These are phyloP conservation scores for Megacollybia marginata DNA, from an alignment of 768 basidiomycete genomes.

Conservation along the genomic window DNA sequence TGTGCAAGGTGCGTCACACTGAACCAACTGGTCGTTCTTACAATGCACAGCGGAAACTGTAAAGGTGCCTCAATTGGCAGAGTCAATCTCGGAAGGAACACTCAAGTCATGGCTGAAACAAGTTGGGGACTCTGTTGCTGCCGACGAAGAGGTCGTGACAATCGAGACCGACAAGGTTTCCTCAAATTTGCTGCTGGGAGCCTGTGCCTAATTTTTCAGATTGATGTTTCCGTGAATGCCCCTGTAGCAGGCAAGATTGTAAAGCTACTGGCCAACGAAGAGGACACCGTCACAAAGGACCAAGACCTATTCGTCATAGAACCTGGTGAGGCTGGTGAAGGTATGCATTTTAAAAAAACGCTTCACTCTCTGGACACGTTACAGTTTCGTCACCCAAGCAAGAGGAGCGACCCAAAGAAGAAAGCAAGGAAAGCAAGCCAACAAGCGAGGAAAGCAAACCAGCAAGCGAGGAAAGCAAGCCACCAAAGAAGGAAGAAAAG, in stretches of 20 bases:
- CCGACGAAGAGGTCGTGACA: slow-evolving; percentile 93
- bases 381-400: slow-evolving; percentile 6
- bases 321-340: slow-evolving; percentile 57
- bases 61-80: slow-evolving; percentile 96
- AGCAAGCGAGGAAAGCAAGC: not conserved
- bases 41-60: slow-evolving; percentile 66
- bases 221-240: slow-evolving; percentile 96
- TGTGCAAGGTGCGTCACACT: slow-evolving; percentile 50
- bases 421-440: slow-evolving; percentile 5
- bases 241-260: slow-evolving; percentile 82
- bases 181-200: slow-evolving; percentile 1
- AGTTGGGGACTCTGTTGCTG: slow-evolving; percentile 83
- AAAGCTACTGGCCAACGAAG: slow-evolving; percentile 81
- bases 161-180: slow-evolving; percentile 99
- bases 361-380: not conserved
- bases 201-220: slow-evolving; percentile 38
- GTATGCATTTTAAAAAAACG: slow-evolving; percentile 22
- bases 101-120: slow-evolving; percentile 92
- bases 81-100: slow-evolving; percentile 97
- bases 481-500: not conserved
- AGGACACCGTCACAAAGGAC: slow-evolving; percentile 90
- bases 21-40: not conserved
- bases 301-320: slow-evolving; percentile 93
- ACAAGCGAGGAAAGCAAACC: not conserved
- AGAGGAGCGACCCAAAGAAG: slow-evolving; percentile 18